Evolutionary conservation across 2,329 filamentous ascomycete species (phyloP).

Genomic region (Lecanoromycetidae sp.): DNA sequence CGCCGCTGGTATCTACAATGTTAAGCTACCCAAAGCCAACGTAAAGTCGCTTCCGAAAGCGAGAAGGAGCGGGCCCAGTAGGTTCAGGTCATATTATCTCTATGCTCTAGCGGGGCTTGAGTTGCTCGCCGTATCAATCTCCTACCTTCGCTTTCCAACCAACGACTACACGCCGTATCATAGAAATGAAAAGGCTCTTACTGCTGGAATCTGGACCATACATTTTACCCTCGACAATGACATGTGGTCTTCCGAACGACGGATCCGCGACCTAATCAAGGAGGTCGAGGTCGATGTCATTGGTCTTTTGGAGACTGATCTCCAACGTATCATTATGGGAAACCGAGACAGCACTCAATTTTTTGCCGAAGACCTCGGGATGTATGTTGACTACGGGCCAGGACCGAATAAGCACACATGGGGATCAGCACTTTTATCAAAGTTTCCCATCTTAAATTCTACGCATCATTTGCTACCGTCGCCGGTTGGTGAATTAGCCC

Average conservation of each 20-base stretch:
- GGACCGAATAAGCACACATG: constrained; percentile 98
- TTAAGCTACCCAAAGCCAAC: constrained; percentile 41
- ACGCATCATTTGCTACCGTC: constrained; percentile 91
- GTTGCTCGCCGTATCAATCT: constrained; percentile 63
- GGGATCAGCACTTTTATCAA: constrained; percentile 84
- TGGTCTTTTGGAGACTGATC: constrained; percentile 83
- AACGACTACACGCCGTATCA: constrained; percentile 91
- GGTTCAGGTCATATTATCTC: constrained; percentile 53
- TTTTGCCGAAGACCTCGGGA: constrained; percentile 88
- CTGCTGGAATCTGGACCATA: constrained; percentile 96
- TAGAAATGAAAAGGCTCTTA: constrained; percentile 71
- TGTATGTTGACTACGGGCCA: constrained; percentile 96
- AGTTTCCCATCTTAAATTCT: constrained; percentile 94
- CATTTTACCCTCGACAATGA: constrained; percentile 97
- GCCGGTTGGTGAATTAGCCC: constrained; percentile 86
- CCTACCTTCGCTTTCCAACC: constrained; percentile 81
- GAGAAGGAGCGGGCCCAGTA: constrained; percentile 31
- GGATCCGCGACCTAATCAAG: constrained; percentile 80
- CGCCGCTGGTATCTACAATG: constrained; percentile 70
- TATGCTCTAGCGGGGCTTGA: constrained; percentile 66
- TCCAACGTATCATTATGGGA: constrained; percentile 98
- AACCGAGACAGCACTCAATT: constrained; percentile 94
- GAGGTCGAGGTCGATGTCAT: constrained; percentile 96
- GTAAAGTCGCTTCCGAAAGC: constrained; percentile 26
- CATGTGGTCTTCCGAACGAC: constrained; percentile 95